phyloP scores from a whole-genome alignment of 768 basidiomycete species.

The Russula vinacea region DNA sequence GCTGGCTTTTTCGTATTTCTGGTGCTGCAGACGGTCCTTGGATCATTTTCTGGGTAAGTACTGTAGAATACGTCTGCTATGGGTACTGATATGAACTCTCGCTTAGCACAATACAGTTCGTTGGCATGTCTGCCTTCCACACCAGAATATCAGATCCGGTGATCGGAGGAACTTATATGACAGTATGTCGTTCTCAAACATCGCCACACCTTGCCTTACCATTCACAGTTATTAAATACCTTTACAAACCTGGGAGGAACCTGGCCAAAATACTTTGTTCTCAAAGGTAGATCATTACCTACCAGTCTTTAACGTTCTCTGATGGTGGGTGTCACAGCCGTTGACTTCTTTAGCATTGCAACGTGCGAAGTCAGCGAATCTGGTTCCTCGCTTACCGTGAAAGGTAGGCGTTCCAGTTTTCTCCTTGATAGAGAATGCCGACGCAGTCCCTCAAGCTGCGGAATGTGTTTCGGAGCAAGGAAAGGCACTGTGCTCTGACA shows the following conservation, averaged over 20 bases:
- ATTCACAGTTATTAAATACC: slow-evolving; percentile 80
- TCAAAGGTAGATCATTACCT: slow-evolving; percentile 58
- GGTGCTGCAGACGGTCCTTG: slow-evolving; percentile 75
- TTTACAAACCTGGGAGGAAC: slow-evolving; percentile 96
- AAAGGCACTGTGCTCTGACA: slow-evolving; percentile 67
- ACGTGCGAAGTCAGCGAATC: slow-evolving; percentile 71
- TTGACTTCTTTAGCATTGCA: slow-evolving; percentile 84
- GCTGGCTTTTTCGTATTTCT: slow-evolving; percentile 77
- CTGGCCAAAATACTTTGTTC: slow-evolving; percentile 94
- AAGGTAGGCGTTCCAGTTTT: slow-evolving; percentile 43
- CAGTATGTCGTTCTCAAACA: slow-evolving; percentile 50
- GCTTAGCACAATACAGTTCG: slow-evolving; percentile 92
- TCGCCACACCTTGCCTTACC: neutral
- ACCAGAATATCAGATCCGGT: slow-evolving; percentile 93
- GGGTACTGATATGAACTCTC: slow-evolving; percentile 17
- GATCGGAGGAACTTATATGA: slow-evolving; percentile 99
- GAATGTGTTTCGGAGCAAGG: slow-evolving; percentile 95
- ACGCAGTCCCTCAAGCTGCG: slow-evolving; percentile 45
- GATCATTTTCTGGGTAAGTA: slow-evolving; percentile 80
- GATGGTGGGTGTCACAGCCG: slow-evolving; percentile 47
- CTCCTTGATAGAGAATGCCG: neutral
- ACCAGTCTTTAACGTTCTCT: slow-evolving; percentile 13
- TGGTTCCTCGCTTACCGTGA: slow-evolving; percentile 48
- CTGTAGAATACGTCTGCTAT: neutral
- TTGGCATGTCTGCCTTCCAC: slow-evolving; percentile 98